Conservation (phyloP, 495 filamentous ascomycete species). For the Hypomontagnella monticulosa region DNA sequence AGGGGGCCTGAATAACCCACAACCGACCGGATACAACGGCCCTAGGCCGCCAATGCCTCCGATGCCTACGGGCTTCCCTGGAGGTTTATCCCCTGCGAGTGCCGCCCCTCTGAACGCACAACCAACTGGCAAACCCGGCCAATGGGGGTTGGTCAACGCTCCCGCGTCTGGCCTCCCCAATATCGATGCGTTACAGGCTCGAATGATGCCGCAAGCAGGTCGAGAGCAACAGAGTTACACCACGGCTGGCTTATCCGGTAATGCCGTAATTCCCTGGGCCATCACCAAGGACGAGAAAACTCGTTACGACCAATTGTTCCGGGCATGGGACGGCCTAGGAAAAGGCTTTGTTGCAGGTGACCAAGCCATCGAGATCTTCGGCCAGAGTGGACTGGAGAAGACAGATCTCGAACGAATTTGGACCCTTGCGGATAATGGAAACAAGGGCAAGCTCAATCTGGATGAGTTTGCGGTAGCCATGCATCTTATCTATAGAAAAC, state of each 20-base stretch:
- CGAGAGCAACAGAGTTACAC: constrained; percentile 87
- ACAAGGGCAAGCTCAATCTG: constrained; percentile 92
- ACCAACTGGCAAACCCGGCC: constrained; percentile 94
- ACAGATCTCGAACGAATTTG: constrained; percentile 90
- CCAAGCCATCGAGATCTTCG: constrained; percentile 96
- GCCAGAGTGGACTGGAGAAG: constrained; percentile 92
- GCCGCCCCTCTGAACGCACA: constrained; percentile 81
- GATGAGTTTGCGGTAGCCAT: constrained; percentile 99
- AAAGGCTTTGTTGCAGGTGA: constrained; percentile 95
- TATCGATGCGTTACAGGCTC: constrained; percentile 90
- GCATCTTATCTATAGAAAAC: constrained; percentile 97
- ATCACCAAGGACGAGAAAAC: constrained; percentile 99
- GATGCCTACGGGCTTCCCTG: constrained; percentile 86
- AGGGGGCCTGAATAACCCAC: constrained; percentile 56
- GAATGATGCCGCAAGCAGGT: constrained; percentile 98
- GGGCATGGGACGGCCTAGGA: constrained; percentile 93
- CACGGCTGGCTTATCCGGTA: constrained; percentile 87
- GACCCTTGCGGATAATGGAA: constrained; percentile 93
- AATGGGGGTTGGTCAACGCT: constrained; percentile 97
- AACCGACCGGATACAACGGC: constrained; percentile 72
- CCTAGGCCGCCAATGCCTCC: constrained; percentile 92
- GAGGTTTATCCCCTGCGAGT: constrained; percentile 70
- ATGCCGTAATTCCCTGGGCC: constrained; percentile 96
- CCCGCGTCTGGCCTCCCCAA: constrained; percentile 90
- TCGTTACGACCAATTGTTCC: constrained; percentile 94